A percentile compares a stretch with the other conserved stretches of the same genome.
Conservation (phyloP, 2,329 filamentous ascomycete genomes). For the Seiridium cupressi region DNA sequence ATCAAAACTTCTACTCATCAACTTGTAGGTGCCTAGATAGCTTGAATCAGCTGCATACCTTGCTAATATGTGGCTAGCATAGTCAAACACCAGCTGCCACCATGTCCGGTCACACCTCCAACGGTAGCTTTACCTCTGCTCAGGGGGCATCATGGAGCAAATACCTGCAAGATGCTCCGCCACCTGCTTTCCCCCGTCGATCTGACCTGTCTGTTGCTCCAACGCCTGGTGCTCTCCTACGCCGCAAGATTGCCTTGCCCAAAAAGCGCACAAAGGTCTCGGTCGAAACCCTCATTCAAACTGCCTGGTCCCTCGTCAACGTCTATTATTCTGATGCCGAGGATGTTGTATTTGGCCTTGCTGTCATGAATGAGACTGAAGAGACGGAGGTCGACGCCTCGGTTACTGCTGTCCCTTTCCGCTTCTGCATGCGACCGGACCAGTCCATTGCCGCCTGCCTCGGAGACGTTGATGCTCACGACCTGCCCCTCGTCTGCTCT, state of each 20-base stretch:
- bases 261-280: slow-evolving; percentile 1
- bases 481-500: neutral
- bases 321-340: slow-evolving; percentile 8
- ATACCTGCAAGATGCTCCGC: neutral
- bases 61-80: no score
- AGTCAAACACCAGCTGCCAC: no score
- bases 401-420: neutral
- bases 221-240: neutral
- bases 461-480: neutral
- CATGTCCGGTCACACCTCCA: neutral
- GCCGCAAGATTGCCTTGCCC: neutral
- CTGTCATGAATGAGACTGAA: neutral
- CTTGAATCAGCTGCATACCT: no score
- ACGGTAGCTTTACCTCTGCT: neutral
- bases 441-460: neutral
- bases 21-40: no score
- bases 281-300: neutral
- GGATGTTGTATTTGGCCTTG: slow-evolving; percentile 6
- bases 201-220: neutral
- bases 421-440: neutral
- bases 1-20: no score
- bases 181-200: neutral
- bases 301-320: slow-evolving; percentile 7
- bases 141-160: neutral
- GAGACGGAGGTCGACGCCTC: neutral